Conservation (phyloP, 306 rosid species). For the Myrica gale region DNA sequence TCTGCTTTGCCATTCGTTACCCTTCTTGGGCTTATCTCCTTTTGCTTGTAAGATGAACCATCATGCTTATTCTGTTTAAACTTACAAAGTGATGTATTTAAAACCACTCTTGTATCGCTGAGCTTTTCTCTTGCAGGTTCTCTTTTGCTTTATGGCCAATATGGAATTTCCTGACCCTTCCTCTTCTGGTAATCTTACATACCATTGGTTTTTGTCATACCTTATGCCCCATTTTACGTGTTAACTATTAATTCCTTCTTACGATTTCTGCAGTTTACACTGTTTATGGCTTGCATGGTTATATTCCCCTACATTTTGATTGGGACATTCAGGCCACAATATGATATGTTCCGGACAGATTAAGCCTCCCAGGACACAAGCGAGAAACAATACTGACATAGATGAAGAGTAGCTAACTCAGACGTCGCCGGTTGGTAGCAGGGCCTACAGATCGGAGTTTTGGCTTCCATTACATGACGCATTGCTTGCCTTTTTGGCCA, state of each 20-base stretch:
- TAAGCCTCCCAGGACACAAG: constrained; percentile 40
- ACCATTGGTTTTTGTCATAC: constrained; percentile 12
- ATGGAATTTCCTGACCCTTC: constrained; percentile 88
- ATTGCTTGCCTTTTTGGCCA: constrained; percentile 36
- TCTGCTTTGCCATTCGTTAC: constrained; percentile 76
- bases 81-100: constrained; percentile 14
- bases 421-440: constrained; percentile 32
- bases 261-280: constrained; percentile 74
- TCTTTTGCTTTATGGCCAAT: constrained; percentile 95
- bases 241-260: constrained; percentile 32
- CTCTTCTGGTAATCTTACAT: constrained; percentile 72
- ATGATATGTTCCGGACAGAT: constrained; percentile 79
- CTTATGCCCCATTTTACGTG: constrained; percentile 11
- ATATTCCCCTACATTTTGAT: constrained; percentile 71
- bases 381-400: constrained; percentile 55
- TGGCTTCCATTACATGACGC: constrained; percentile 33
- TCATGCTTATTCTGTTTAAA: constrained; percentile 4
- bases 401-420: constrained; percentile 56
- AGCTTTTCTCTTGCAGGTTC: constrained; percentile 46
- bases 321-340: constrained; percentile 66
- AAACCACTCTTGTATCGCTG: constrained; percentile 31
- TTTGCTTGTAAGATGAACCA: constrained; percentile 72
- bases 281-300: constrained; percentile 96
- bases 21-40: constrained; percentile 72
- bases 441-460: constrained; percentile 42